These are phyloP conservation scores for Tarenaya hassleriana DNA, from an alignment of 345 rosid genomes.

Conservation along the genomic window DNA sequence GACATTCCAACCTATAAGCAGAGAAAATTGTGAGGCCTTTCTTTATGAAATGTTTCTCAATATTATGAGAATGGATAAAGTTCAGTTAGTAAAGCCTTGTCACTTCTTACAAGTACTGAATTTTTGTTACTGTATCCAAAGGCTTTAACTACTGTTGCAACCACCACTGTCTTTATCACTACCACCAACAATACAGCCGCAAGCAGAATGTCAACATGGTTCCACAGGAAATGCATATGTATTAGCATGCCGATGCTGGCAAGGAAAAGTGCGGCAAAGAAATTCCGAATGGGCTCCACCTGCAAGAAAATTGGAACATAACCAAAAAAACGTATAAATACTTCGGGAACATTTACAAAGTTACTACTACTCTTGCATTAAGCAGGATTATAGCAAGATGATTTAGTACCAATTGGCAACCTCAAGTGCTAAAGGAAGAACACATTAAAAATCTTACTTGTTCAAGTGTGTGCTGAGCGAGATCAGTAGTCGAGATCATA, in stretches of 20 bases:
- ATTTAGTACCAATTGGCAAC: conserved; percentile 16
- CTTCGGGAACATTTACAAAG: neutral
- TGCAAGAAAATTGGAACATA: conserved; percentile 22
- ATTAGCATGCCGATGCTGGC: conserved; percentile 94
- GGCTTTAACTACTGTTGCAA: conserved; percentile 64
- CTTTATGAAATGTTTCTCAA: conserved; percentile 8
- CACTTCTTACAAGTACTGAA: conserved; percentile 65
- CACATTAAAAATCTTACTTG: conserved; percentile 47
- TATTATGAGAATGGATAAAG: neutral
- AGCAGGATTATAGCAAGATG: too few species aligned
- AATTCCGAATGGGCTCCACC: conserved; percentile 93
- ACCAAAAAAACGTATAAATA: neutral
- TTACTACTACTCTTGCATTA: too few species aligned
- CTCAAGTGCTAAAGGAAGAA: conserved; percentile 9
- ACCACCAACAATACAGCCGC: conserved; percentile 80
- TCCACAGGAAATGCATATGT: conserved; percentile 88
- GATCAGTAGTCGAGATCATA: conserved; percentile 98
- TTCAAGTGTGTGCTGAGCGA: conserved; percentile 88
- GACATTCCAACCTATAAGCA: conserved; percentile 78
- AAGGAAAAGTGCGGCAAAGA: conserved; percentile 90
- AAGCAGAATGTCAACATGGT: conserved; percentile 75
- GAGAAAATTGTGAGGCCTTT: conserved; percentile 19
- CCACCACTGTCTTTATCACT: conserved; percentile 61
- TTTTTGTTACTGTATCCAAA: conserved; percentile 89
- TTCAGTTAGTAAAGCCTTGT: too few species aligned